A percentile compares a stretch with the other conserved stretches of the same genome.
Conservation (phyloP, 2,329 filamentous ascomycete species). For the Neonectria sp. region DNA sequence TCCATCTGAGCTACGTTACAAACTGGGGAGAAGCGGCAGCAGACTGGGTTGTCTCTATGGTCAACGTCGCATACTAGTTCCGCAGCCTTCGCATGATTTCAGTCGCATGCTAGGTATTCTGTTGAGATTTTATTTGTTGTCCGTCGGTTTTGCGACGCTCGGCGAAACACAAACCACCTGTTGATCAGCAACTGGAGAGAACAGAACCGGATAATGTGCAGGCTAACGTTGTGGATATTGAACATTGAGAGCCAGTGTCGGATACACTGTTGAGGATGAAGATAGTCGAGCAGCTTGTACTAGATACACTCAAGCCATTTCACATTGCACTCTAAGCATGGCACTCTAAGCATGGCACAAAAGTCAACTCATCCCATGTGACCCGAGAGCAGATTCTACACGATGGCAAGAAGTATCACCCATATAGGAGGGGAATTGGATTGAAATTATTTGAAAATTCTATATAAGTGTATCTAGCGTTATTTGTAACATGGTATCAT, state of each 20-base stretch:
- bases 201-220: background rate
- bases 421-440: background rate
- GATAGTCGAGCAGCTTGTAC: background rate
- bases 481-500: background rate
- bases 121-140: too few species aligned
- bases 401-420: too few species aligned
- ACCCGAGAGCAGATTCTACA: background rate
- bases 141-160: too few species aligned
- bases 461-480: background rate
- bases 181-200: background rate
- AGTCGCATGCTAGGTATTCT: background rate
- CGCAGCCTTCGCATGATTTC: background rate
- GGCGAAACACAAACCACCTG: too few species aligned
- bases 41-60: conserved; percentile 33
- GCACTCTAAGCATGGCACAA: background rate
- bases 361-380: background rate
- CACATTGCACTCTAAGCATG: background rate
- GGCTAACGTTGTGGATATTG: background rate
- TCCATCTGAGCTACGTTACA: conserved; percentile 41
- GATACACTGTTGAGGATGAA: background rate
- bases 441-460: background rate
- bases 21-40: conserved; percentile 32
- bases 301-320: background rate
- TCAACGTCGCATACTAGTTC: conserved; percentile 3
- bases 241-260: background rate